These are phyloP conservation scores for Zoysia japonica DNA, from an alignment of 176 grass and related monocot genomes.

Conservation along the genomic window DNA sequence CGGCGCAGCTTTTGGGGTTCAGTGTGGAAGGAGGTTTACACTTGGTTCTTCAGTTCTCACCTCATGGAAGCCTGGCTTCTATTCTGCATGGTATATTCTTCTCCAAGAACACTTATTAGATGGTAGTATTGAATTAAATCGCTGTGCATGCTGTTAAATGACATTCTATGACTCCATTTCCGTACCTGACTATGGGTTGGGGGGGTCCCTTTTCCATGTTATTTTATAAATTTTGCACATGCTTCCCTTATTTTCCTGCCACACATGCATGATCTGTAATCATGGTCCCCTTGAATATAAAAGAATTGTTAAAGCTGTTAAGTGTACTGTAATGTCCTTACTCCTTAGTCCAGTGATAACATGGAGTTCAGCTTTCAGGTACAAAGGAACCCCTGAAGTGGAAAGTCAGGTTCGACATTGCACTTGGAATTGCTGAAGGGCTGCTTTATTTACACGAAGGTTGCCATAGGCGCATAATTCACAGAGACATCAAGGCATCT, in stretches of 20 bases:
- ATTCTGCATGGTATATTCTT: conserved; percentile 80
- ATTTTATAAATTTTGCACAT: conserved; percentile 18
- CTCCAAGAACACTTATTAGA: conserved; percentile 23
- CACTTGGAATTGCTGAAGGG: conserved; percentile 86
- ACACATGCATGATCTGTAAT: background rate
- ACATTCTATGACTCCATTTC: conserved; percentile 23
- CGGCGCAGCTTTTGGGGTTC: conserved; percentile 94
- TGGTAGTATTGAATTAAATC: conserved; percentile 22
- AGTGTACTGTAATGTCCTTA: conserved; percentile 15
- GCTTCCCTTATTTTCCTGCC: background rate
- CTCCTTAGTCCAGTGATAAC: conserved; percentile 29
- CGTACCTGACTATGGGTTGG: background rate
- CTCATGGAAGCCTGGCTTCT: conserved; percentile 94
- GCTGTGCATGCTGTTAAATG: background rate
- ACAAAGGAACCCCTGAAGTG: conserved; percentile 68
- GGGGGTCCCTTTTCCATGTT: conserved; percentile 17
- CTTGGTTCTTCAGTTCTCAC: conserved; percentile 87
- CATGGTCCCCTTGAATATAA: conserved; percentile 8
- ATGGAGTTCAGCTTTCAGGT: conserved; percentile 64
- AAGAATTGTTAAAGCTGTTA: conserved; percentile 20
- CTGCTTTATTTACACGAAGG: conserved; percentile 89
- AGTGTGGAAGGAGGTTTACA: conserved; percentile 85
- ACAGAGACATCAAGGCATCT: conserved; percentile 98
- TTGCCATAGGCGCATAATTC: conserved; percentile 94
- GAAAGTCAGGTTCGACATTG: conserved; percentile 83